Percentiles rank a stretch among this genome's conserved stretches.
phyloP scores from a whole-genome alignment of 306 rosid species.

The Inga oerstediana region DNA sequence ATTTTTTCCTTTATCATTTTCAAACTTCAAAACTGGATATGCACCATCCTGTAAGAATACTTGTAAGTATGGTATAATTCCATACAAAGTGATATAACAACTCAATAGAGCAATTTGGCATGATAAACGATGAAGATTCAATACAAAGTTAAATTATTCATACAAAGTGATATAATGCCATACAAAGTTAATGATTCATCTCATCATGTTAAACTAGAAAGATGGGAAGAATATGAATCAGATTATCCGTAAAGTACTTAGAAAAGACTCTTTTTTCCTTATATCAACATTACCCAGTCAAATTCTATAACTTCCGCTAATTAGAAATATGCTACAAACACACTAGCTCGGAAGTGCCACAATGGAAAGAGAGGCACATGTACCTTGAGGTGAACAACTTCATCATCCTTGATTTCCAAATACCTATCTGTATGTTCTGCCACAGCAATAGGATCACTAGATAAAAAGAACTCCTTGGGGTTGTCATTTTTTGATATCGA shows the following conservation, averaged over 20 bases:
- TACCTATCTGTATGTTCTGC: conserved; percentile 95
- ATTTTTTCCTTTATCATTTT: conserved; percentile 61
- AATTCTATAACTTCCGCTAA: conserved; percentile 17
- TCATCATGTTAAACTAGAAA: conserved; percentile 13
- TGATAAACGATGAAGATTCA: background rate
- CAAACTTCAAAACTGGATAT: conserved; percentile 80
- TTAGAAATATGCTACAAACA: conserved; percentile 11
- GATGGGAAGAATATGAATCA: conserved; percentile 17
- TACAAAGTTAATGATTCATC: conserved; percentile 17
- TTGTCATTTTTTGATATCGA: conserved; percentile 73
- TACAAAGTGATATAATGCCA: too few relatives aligned
- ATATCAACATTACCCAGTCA: conserved; percentile 24
- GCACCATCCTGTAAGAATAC: conserved; percentile 78
- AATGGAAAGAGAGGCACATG: conserved; percentile 25
- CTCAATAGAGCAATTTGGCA: conserved; percentile 23
- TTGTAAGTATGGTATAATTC: conserved; percentile 4
- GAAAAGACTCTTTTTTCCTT: background rate
- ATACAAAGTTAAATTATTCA: too few relatives aligned
- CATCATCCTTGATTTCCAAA: conserved; percentile 94
- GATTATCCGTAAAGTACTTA: conserved; percentile 8
- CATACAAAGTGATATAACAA: conserved; percentile 11
- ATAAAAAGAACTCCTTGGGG: conserved; percentile 89
- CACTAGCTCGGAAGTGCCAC: conserved; percentile 2
- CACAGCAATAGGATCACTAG: conserved; percentile 96
- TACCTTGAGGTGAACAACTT: conserved; percentile 97